Evolutionary conservation across 768 basidiomycete species (phyloP), one percentile per base, ranked within the genome.

Genomic region (Hysterangium stoloniferum): DNA sequence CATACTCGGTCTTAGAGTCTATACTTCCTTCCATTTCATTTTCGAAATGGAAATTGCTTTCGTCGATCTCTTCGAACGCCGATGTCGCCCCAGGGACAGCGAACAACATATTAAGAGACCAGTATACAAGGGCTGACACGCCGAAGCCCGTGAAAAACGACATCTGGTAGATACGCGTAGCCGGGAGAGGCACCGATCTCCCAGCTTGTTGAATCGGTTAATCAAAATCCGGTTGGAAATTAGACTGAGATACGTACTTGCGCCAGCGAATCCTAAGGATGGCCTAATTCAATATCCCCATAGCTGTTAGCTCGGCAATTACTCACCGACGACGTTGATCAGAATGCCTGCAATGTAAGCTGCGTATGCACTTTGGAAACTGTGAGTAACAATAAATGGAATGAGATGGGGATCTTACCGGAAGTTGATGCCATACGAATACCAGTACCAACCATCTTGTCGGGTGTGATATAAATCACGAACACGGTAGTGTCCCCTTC

Each of bases 121-220:
- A 76, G 64, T 91, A 92, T 37, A 84, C 61, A 52, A 84, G 43
- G 7, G 76, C 70, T 1, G 86, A 84, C 36, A 82, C 74, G 27
- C 77, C 79, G 56, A 88, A 84, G 25, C 88, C 88, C n/a, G 84
- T 84, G 67, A 90, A 85, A 74, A 89, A 92, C 11, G 84, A 80
- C 70, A 89, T 74, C 46, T 82, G 68, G 64, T 84, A 87, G 56
- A 86, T 76, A 48, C 78, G 73, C n/a, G 79, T 85, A 1, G 86
- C 86, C 4, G 75, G 77, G 22, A 82, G 59, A 5, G 84, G 79
- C 1, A 89, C 86, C 0, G 60, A 64, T 33, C 69, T 71, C 6
- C 84, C 84, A 27, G 79, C 78, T 77, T 48, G 29, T 44, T 17
- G 45, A 46, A 27, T 48, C 34, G 12, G 45, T 17, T 20, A 7